These are phyloP conservation scores for Phytophthora foliorum DNA, from an alignment of 352 stramenopile genomes.

Conservation along the genomic window DNA sequence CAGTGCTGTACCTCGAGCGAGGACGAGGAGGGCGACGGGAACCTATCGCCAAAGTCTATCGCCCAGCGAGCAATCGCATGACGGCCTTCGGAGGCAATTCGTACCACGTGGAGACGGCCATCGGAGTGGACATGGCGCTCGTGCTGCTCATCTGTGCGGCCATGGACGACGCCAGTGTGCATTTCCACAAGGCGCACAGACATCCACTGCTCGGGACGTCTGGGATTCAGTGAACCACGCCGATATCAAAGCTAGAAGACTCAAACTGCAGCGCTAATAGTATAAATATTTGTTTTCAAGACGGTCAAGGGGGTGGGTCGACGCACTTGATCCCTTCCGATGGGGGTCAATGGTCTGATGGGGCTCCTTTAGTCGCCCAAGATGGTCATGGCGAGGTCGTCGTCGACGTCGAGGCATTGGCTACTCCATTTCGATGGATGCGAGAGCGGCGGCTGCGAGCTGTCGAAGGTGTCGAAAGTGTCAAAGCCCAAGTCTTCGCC, in stretches of 20 bases:
- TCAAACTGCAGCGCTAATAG: too few relatives aligned
- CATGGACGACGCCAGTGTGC: slow-evolving; percentile 48
- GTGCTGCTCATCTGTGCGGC: slow-evolving; percentile 45
- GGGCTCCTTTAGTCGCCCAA: slow-evolving; percentile 31
- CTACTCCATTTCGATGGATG: slow-evolving; percentile 30
- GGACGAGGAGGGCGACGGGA: slow-evolving; percentile 32
- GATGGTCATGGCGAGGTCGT: slow-evolving; percentile 49
- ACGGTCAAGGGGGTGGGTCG: neutral
- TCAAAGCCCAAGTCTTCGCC: slow-evolving; percentile 27
- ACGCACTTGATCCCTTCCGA: slow-evolving; percentile 21
- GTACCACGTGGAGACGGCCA: slow-evolving; percentile 50
- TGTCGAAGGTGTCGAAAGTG: slow-evolving; percentile 30
- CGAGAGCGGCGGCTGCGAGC: slow-evolving; percentile 21
- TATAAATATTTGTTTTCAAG: slow-evolving; percentile 32
- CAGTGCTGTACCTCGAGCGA: slow-evolving; percentile 46
- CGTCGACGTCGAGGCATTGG: slow-evolving; percentile 31
- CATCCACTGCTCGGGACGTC: slow-evolving; percentile 13
- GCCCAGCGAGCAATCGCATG: slow-evolving; percentile 33
- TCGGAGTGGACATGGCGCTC: slow-evolving; percentile 47
- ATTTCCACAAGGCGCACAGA: slow-evolving; percentile 32
- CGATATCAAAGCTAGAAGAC: too few relatives aligned
- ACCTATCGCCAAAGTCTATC: slow-evolving; percentile 50
- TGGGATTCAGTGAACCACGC: neutral
- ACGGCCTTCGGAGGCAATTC: slow-evolving; percentile 26
- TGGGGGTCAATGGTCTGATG: slow-evolving; percentile 14